phyloP scores from a whole-genome alignment of 768 basidiomycete species.

The Lactifluus volemus region DNA sequence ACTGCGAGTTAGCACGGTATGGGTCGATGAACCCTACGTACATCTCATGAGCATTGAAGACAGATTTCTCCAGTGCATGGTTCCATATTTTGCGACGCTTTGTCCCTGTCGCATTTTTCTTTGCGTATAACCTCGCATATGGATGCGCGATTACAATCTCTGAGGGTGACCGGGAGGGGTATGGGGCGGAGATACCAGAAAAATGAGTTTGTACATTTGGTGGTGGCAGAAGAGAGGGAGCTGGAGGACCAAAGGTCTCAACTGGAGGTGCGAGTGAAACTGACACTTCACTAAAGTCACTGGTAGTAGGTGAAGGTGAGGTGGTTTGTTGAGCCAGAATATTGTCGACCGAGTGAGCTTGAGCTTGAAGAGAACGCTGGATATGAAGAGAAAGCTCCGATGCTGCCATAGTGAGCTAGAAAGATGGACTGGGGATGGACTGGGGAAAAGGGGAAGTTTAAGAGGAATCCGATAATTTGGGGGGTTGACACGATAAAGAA shows the following conservation, averaged over 20 bases:
- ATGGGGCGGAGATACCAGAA: background rate
- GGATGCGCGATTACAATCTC: slow-evolving; percentile 45
- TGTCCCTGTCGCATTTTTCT: slow-evolving; percentile 40
- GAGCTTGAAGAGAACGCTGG: slow-evolving; percentile 5
- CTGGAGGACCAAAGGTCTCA: slow-evolving; percentile 13
- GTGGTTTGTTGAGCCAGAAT: slow-evolving; percentile 4
- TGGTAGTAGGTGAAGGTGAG: slow-evolving; percentile 17
- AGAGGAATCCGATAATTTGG: slow-evolving; percentile 2
- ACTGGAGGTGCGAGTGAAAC: slow-evolving; percentile 5
- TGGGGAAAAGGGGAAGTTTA: slow-evolving; percentile 1
- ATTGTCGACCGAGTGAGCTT: background rate
- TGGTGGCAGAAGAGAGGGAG: slow-evolving; percentile 18
- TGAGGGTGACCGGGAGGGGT: slow-evolving; percentile 1
- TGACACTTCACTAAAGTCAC: slow-evolving; percentile 16
- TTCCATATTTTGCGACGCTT: slow-evolving; percentile 74
- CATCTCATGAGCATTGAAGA: slow-evolving; percentile 63
- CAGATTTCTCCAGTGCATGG: slow-evolving; percentile 62
- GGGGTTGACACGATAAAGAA: background rate
- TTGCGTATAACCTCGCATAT: slow-evolving; percentile 60
- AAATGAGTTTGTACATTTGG: slow-evolving; percentile 5
- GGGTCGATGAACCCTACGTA: slow-evolving; percentile 26
- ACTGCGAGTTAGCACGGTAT: background rate
- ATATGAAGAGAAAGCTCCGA: slow-evolving; percentile 10
- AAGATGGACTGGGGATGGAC: background rate
- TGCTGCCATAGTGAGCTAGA: background rate